Evolutionary conservation across 495 filamentous ascomycete species (phyloP).

Genomic region (Hypoxylon trugodes): DNA sequence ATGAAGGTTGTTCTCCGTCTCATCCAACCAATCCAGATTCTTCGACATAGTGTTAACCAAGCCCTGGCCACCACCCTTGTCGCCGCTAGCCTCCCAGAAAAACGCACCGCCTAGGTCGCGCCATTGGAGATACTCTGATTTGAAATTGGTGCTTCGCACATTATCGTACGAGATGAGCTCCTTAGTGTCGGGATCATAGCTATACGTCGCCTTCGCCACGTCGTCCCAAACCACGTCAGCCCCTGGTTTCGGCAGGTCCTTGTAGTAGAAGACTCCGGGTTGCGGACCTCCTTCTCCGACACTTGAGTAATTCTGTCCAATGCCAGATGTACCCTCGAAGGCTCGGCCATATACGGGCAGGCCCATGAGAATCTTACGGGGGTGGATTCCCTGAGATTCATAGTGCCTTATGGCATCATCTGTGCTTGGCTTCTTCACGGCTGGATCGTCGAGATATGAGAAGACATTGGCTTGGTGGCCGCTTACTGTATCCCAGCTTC

Average conservation of each 20-base stretch:
- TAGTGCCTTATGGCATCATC: slow-evolving; percentile 74
- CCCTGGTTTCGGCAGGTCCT: slow-evolving; percentile 63
- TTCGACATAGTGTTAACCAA: slow-evolving; percentile 70
- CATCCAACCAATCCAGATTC: slow-evolving; percentile 62
- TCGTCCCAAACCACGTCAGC: slow-evolving; percentile 58
- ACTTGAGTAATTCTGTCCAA: slow-evolving; percentile 71
- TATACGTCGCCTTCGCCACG: slow-evolving; percentile 69
- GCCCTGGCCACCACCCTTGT: slow-evolving; percentile 67
- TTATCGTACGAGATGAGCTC: slow-evolving; percentile 84
- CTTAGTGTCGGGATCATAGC: slow-evolving; percentile 65
- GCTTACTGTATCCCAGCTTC: slow-evolving; percentile 71
- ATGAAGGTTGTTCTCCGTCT: slow-evolving; percentile 64
- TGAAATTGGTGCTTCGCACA: slow-evolving; percentile 62
- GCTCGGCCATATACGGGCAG: slow-evolving; percentile 88
- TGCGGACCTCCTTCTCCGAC: slow-evolving; percentile 74
- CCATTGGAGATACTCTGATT: slow-evolving; percentile 70
- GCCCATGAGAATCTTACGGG: slow-evolving; percentile 79
- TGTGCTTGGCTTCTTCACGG: slow-evolving; percentile 73
- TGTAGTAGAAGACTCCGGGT: slow-evolving; percentile 82
- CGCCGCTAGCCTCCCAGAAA: slow-evolving; percentile 90
- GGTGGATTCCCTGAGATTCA: slow-evolving; percentile 64
- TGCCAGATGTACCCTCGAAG: slow-evolving; percentile 75
- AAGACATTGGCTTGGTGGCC: slow-evolving; percentile 83
- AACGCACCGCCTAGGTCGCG: slow-evolving; percentile 79
- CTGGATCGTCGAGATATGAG: slow-evolving; percentile 54